These are phyloP conservation scores for Xylariales sp. DNA, from an alignment of 2,329 filamentous ascomycete species.

Conservation along the genomic window DNA sequence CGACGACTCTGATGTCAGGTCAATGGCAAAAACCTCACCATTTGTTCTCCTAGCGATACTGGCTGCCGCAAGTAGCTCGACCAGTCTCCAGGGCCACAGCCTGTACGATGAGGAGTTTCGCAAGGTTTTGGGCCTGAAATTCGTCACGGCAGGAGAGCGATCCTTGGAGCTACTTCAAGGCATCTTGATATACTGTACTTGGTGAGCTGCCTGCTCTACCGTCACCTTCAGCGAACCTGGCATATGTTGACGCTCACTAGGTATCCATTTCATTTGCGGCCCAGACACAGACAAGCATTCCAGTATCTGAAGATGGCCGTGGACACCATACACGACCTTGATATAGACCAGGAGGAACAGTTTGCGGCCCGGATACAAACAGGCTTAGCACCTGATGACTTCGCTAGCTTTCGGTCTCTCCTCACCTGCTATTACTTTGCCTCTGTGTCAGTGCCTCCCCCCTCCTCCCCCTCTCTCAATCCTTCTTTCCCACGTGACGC, in stretches of 20 bases:
- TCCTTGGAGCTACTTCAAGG: conserved; percentile 54
- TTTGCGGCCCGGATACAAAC: conserved; percentile 2
- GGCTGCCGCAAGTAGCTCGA: conserved; percentile 42
- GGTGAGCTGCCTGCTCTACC: conserved; percentile 42
- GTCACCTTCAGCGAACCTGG: no score
- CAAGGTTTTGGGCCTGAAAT: conserved; percentile 51
- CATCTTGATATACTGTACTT: conserved; percentile 52
- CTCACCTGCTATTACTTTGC: conserved; percentile 38
- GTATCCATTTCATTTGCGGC: conserved; percentile 52
- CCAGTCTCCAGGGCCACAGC: conserved; percentile 44
- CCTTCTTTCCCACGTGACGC: background rate
- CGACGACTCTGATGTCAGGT: conserved; percentile 35
- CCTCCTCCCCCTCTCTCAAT: background rate
- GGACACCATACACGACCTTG: conserved; percentile 46
- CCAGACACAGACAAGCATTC: conserved; percentile 42
- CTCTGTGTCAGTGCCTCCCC: conserved; percentile 30
- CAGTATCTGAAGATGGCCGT: conserved; percentile 50
- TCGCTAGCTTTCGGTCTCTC: conserved; percentile 42
- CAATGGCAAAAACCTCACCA: conserved; percentile 40
- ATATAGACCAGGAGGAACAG: conserved; percentile 36
- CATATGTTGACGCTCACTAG: no score
- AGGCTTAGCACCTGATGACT: conserved; percentile 16
- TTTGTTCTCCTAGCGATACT: conserved; percentile 52
- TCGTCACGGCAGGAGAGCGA: conserved; percentile 52
- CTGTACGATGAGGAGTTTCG: conserved; percentile 55